Conservation (phyloP, 306 rosid genomes). For the Quercus cerris region DNA sequence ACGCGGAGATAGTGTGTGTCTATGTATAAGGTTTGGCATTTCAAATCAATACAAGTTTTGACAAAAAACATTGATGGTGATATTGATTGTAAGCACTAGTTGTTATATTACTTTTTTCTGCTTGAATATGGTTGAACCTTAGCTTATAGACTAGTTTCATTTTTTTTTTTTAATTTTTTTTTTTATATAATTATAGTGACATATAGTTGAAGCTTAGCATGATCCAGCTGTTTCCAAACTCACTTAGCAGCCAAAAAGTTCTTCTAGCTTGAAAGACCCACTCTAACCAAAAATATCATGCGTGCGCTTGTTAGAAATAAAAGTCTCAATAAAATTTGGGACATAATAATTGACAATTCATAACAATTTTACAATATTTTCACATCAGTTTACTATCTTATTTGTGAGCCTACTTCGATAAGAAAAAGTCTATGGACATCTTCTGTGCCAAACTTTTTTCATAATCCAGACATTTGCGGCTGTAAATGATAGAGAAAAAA, state of each 20-base stretch:
- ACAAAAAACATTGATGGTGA: background rate
- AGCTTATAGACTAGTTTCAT: too few relatives aligned
- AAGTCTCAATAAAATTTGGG: too few relatives aligned
- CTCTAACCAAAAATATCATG: background rate
- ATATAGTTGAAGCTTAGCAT: conserved; percentile 16
- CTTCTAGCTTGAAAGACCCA: background rate
- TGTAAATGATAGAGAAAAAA: too few relatives aligned
- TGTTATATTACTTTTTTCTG: background rate
- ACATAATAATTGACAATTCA: too few relatives aligned
- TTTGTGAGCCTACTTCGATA: rapidly evolving
- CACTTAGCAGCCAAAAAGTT: background rate
- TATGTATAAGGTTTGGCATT: too few relatives aligned
- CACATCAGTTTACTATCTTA: too few relatives aligned
- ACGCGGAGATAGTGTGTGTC: background rate
- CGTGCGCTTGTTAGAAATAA: background rate
- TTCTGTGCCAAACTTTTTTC: too few relatives aligned
- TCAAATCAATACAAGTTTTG: background rate
- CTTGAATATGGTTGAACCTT: background rate
- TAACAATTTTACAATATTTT: too few relatives aligned
- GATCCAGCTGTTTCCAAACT: conserved; percentile 9
- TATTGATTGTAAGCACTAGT: background rate
- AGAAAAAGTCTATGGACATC: too few relatives aligned
- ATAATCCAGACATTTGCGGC: too few relatives aligned
- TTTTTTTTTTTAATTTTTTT: background rate
- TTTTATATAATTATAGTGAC: background rate